These are phyloP conservation scores for Solanum virginianum DNA, from an alignment of 257 asterid species.

Conservation along the genomic window DNA sequence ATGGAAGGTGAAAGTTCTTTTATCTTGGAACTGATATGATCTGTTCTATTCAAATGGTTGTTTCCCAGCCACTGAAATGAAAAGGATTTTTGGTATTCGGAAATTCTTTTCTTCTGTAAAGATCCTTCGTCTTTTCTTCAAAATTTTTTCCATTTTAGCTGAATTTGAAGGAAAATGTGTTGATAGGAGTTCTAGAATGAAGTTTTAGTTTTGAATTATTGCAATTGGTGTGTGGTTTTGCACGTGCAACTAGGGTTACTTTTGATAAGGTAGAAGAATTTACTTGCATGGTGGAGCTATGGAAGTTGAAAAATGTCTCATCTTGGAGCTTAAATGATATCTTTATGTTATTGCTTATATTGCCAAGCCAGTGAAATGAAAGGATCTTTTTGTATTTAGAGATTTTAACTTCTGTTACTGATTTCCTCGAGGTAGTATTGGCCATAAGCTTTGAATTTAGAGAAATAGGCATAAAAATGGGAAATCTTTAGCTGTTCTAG, in stretches of 20 bases:
- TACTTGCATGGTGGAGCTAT: background rate
- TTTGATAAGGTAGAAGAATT: background rate
- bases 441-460: background rate
- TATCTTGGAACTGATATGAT: background rate
- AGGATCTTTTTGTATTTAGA: background rate
- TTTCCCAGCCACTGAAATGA: background rate
- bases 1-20: background rate
- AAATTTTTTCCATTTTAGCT: background rate
- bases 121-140: background rate
- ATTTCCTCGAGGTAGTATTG: background rate
- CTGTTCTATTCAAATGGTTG: too few relatives aligned
- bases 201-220: background rate
- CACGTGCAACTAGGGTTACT: background rate
- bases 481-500: background rate
- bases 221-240: background rate
- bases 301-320: background rate
- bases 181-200: background rate
- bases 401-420: background rate
- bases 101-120: background rate
- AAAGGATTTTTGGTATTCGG: background rate
- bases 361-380: background rate
- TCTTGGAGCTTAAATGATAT: background rate
- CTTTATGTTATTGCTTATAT: background rate
- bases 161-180: background rate
- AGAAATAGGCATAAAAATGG: background rate